Evolutionary conservation across 306 rosid genomes (phyloP).

Genomic region (Prunus mira): DNA sequence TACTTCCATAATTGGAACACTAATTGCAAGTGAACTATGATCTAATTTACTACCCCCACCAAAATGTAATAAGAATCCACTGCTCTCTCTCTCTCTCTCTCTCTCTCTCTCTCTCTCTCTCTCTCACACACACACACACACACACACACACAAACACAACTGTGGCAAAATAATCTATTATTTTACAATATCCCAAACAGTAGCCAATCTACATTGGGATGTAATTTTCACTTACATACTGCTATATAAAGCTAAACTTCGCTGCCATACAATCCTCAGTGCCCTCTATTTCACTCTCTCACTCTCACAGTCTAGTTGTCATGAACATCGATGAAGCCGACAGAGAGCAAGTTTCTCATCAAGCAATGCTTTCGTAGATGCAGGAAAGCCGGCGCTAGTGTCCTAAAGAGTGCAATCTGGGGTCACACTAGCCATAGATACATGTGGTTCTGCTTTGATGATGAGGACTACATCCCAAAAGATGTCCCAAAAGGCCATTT

Average conservation of each 20-base stretch:
- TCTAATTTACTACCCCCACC: background rate
- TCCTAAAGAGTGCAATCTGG: slow-evolving; percentile 18
- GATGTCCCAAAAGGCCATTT: slow-evolving; percentile 76
- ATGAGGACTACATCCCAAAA: slow-evolving; percentile 32
- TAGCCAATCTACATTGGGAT: background rate
- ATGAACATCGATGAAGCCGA: slow-evolving; percentile 4
- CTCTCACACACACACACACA: too few relatives aligned
- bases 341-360: slow-evolving; percentile 22
- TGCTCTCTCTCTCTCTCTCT: background rate
- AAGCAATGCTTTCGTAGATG: slow-evolving; percentile 18
- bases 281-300: background rate
- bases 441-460: slow-evolving; percentile 11
- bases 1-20: background rate
- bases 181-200: background rate
- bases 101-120: too few relatives aligned
- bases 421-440: slow-evolving; percentile 13
- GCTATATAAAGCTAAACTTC: slow-evolving; percentile 18
- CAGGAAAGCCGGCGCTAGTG: slow-evolving; percentile 26
- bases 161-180: background rate
- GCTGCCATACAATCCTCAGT: background rate
- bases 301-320: background rate
- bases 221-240: background rate
- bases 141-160: background rate
- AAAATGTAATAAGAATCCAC: background rate
- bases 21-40: background rate